phyloP scores from a whole-genome alignment of 345 rosid genomes.

The Erodium maritimum region DNA sequence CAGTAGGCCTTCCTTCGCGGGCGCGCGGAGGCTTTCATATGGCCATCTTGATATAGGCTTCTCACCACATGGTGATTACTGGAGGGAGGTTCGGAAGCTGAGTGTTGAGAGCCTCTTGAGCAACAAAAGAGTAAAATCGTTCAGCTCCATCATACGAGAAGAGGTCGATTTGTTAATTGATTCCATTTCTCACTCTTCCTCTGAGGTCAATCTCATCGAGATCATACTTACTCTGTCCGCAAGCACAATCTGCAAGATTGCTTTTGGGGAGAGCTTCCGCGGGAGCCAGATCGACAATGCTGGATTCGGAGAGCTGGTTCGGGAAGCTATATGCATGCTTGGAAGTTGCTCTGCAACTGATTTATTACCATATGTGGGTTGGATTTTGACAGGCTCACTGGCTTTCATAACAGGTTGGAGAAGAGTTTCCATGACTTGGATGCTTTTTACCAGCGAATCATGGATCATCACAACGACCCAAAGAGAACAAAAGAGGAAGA shows the following conservation, averaged over 20 bases:
- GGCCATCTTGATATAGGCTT: slow-evolving; percentile 18
- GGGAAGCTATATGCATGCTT: slow-evolving; percentile 10
- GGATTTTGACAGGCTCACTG: slow-evolving; percentile 25
- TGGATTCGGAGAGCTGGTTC: slow-evolving; percentile 17
- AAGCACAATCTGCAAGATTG: slow-evolving; percentile 9
- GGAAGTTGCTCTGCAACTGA: slow-evolving; percentile 23
- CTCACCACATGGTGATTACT: slow-evolving; percentile 21
- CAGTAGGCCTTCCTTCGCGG: slow-evolving; percentile 12
- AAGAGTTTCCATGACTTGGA: slow-evolving; percentile 24
- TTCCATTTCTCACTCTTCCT: slow-evolving; percentile 4
- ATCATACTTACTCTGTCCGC: slow-evolving; percentile 4
- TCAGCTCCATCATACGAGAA: slow-evolving; percentile 12
- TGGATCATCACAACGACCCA: slow-evolving; percentile 27
- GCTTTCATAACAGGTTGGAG: slow-evolving; percentile 20
- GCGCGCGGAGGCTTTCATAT: slow-evolving; percentile 11
- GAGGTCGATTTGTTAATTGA: slow-evolving; percentile 15
- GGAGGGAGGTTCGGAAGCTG: slow-evolving; percentile 19
- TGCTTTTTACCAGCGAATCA: slow-evolving; percentile 19
- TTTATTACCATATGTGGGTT: slow-evolving; percentile 22
- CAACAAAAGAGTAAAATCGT: slow-evolving; percentile 14
- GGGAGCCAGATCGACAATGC: slow-evolving; percentile 13
- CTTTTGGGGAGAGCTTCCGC: slow-evolving; percentile 9
- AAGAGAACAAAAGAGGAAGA: slow-evolving; percentile 12
- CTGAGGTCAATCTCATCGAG: slow-evolving; percentile 9
- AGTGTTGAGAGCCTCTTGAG: slow-evolving; percentile 12